A percentile compares a stretch with the other conserved stretches of the same genome.
phyloP scores from a whole-genome alignment of 179 eudicot genomes.

The Sideroxylon spinosum region DNA sequence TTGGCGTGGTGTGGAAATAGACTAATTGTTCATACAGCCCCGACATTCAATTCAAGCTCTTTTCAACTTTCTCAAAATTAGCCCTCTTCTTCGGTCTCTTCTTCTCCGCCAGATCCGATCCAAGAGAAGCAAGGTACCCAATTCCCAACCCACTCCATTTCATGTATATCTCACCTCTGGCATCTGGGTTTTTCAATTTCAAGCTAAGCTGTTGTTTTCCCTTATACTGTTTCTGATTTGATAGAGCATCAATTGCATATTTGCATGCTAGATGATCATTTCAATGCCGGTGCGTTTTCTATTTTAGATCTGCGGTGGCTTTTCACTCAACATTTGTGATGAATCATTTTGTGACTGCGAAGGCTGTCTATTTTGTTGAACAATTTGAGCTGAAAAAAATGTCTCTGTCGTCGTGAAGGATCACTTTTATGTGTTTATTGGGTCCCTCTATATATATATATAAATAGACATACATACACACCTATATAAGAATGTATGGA shows the following conservation, averaged over 20 bases:
- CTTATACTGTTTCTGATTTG: neutral
- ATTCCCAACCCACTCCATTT: neutral
- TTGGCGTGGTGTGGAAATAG: neutral
- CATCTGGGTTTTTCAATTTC: neutral
- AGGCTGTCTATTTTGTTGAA: neutral
- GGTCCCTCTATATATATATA: no score
- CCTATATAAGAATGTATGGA: neutral
- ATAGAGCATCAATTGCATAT: neutral
- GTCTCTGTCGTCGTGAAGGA: neutral
- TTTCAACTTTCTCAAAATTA: neutral
- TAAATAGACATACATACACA: no score
- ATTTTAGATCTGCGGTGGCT: neutral
- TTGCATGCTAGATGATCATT: neutral
- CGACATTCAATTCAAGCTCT: neutral
- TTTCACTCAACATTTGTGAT: neutral
- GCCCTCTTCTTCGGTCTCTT: neutral
- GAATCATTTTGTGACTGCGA: neutral
- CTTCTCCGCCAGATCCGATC: conserved; percentile 9
- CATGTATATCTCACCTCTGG: neutral
- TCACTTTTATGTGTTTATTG: no score
- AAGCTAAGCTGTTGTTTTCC: neutral
- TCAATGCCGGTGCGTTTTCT: neutral
- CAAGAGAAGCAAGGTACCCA: conserved; percentile 3
- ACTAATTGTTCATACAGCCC: neutral
- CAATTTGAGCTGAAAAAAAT: neutral